Evolutionary conservation across 495 filamentous ascomycete genomes (phyloP).

Genomic region (Pyrenula massariospora): DNA sequence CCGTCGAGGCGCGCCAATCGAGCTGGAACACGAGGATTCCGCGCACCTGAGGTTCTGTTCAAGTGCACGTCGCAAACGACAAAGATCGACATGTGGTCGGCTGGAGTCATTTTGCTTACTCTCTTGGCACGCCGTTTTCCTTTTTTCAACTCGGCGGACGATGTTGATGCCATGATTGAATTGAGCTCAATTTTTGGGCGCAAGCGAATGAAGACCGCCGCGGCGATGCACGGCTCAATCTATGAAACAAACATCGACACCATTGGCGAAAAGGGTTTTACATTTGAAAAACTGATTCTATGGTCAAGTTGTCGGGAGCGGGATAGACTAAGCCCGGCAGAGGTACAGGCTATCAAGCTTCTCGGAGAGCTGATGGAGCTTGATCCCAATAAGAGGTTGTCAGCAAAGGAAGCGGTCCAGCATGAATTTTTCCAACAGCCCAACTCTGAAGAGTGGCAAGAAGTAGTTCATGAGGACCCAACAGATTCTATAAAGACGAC

Average conservation of each 20-base stretch:
- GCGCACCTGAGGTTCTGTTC: conserved; percentile 90
- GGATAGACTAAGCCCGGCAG: conserved; percentile 25
- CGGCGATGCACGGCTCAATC: conserved; percentile 70
- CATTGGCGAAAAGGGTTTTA: conserved; percentile 72
- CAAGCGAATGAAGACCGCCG: conserved; percentile 67
- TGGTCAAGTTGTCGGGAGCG: conserved; percentile 61
- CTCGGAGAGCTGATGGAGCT: conserved; percentile 53
- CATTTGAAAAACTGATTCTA: conserved; percentile 81
- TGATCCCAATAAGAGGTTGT: conserved; percentile 43
- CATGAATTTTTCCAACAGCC: conserved; percentile 55
- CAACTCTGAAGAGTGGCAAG: conserved; percentile 3
- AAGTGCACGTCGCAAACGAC: conserved; percentile 97
- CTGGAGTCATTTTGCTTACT: conserved; percentile 85
- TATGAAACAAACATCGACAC: conserved; percentile 89
- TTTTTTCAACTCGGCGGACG: conserved; percentile 95
- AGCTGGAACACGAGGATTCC: conserved; percentile 91
- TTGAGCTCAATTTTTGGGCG: conserved; percentile 92
- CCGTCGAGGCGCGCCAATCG: conserved; percentile 83
- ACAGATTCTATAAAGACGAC: not conserved
- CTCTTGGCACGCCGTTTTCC: conserved; percentile 84
- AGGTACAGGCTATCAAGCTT: conserved; percentile 40
- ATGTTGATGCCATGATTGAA: conserved; percentile 93
- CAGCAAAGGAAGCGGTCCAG: conserved; percentile 43
- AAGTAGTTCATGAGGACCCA: not conserved
- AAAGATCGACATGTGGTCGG: conserved; percentile 95